Evolutionary conservation across 805 yeast genomes (phyloP).

Genomic region (Lachancea thermotolerans): DNA sequence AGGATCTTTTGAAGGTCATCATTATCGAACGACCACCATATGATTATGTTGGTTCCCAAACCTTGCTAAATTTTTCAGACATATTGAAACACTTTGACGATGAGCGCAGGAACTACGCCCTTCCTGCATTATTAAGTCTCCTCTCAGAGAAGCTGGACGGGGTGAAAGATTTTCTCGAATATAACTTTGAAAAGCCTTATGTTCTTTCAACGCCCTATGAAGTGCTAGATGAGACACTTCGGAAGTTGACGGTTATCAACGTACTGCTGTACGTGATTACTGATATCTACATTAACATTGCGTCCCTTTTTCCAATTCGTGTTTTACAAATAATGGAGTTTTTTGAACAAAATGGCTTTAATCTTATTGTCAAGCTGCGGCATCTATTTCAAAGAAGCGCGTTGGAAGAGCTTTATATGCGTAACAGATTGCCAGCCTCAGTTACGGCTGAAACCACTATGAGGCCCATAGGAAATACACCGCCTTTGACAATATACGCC

Average conservation of each 20-base stretch:
- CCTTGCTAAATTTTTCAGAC: conserved; percentile 46
- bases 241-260: conserved; percentile 31
- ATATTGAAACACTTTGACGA: conserved; percentile 53
- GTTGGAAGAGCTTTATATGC: conserved; percentile 50
- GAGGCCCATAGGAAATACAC: conserved; percentile 37
- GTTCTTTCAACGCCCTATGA: conserved; percentile 18
- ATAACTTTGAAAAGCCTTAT: conserved; percentile 15
- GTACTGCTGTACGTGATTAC: conserved; percentile 46
- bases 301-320: conserved; percentile 42
- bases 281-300: conserved; percentile 50
- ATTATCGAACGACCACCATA: conserved; percentile 50
- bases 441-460: conserved; percentile 40
- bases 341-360: conserved; percentile 33
- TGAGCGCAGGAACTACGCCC: conserved; percentile 44
- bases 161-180: conserved; percentile 24
- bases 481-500: conserved; percentile 38
- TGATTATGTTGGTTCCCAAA: conserved; percentile 52
- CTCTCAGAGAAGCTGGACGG: conserved; percentile 29
- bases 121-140: conserved; percentile 31
- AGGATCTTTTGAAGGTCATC: conserved; percentile 43
- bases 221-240: conserved; percentile 8
- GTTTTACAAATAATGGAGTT: conserved; percentile 26
- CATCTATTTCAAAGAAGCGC: conserved; percentile 44
- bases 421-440: conserved; percentile 41
- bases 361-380: conserved; percentile 37